phyloP scores from a whole-genome alignment of 23 red algal species.

The Chondrus crispus region DNA sequence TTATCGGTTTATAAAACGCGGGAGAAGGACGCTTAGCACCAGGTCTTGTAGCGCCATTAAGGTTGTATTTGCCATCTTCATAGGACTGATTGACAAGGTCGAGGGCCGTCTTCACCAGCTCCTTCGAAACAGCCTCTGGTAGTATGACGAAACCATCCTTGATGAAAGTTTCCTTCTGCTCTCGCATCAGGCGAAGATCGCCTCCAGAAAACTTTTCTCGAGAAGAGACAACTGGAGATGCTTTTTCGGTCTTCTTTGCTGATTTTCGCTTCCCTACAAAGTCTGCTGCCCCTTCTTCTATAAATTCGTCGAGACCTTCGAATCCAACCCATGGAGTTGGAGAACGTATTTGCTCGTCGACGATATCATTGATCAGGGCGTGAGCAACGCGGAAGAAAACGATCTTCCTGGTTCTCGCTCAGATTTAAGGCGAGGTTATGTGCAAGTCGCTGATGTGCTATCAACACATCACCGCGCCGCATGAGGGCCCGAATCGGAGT shows the following conservation, averaged over 20 bases:
- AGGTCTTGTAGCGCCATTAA: neutral
- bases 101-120: constrained; percentile 3
- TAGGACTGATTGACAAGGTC: constrained; percentile 11
- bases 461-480: constrained; percentile 7
- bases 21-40: neutral
- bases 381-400: constrained; percentile 26
- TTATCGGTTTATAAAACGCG: neutral
- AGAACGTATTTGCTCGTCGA: neutral
- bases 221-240: neutral
- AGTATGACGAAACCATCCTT: constrained; percentile 36
- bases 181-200: neutral
- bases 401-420: neutral
- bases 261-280: neutral
- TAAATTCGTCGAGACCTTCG: neutral
- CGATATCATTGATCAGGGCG: neutral
- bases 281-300: neutral
- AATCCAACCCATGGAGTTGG: neutral
- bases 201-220: neutral
- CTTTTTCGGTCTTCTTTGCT: too few species aligned
- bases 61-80: constrained; percentile 6
- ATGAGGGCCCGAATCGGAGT: neutral
- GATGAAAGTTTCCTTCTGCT: constrained; percentile 33
- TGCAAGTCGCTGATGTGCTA: constrained; percentile 27
- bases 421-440: neutral
- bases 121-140: neutral